These are phyloP conservation scores for Picea sitchensis DNA, from an alignment of 75 land plant genomes.

Conservation along the genomic window DNA sequence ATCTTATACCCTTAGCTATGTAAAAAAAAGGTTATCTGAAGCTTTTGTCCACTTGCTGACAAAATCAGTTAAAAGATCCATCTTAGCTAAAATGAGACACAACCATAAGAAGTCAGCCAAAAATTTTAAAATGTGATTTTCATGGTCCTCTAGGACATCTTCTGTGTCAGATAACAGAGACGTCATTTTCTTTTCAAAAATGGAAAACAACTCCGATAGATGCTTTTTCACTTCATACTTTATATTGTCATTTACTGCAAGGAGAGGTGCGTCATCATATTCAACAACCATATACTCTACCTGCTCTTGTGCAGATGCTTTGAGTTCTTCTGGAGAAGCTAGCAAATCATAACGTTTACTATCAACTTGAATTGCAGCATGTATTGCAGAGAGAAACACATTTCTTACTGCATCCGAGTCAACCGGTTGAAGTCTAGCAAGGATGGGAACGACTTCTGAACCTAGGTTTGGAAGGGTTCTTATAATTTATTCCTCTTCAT, in stretches of 20 bases:
- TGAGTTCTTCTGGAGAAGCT: too few species aligned
- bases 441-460: conserved; percentile 46
- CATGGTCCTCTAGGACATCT: too few species aligned
- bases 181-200: conserved; percentile 27
- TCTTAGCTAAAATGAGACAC: too few species aligned
- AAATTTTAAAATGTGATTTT: too few species aligned
- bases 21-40: conserved; percentile 33
- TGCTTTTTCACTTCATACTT: too few species aligned
- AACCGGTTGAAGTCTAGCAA: conserved; percentile 55
- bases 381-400: conserved; percentile 61
- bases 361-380: conserved; percentile 33
- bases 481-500: conserved; percentile 65
- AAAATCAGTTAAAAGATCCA: too few species aligned
- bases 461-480: conserved; percentile 40
- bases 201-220: conserved; percentile 23
- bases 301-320: too few species aligned
- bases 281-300: neutral
- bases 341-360: too few species aligned
- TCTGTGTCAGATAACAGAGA: too few species aligned
- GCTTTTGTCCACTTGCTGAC: conserved; percentile 41
- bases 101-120: too few species aligned
- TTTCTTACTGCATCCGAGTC: conserved; percentile 28
- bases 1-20: conserved; percentile 16
- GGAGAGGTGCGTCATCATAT: conserved; percentile 81
- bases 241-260: conserved; percentile 25